phyloP scores from a whole-genome alignment of 257 asterid genomes.

The Salvia hispanica region DNA sequence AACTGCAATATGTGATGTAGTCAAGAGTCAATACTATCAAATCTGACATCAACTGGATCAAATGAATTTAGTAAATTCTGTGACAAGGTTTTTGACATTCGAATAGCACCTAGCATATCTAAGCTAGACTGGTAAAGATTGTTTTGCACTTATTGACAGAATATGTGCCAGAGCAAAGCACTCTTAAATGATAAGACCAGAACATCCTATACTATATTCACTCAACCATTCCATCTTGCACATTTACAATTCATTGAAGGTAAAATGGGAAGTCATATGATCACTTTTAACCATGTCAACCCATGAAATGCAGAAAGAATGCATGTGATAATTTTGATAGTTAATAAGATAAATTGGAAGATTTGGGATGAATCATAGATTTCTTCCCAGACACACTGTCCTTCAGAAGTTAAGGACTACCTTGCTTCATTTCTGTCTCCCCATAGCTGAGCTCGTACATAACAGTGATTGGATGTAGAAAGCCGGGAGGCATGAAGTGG shows the following conservation, averaged over 20 bases:
- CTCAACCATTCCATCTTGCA: slow-evolving; percentile 18
- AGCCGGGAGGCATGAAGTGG: slow-evolving; percentile 85
- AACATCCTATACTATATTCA: neutral
- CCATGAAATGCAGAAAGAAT: slow-evolving; percentile 10
- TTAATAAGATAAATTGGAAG: slow-evolving; percentile 22
- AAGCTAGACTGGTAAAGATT: slow-evolving; percentile 9
- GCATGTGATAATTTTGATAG: slow-evolving; percentile 18
- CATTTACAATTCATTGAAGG: slow-evolving; percentile 11
- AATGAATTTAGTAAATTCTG: neutral
- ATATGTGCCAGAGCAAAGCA: slow-evolving; percentile 9
- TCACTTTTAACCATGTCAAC: slow-evolving; percentile 22
- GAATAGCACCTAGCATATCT: slow-evolving; percentile 12
- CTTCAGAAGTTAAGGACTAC: slow-evolving; percentile 41
- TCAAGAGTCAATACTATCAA: slow-evolving; percentile 12
- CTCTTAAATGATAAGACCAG: slow-evolving; percentile 11
- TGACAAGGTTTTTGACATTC: slow-evolving; percentile 15
- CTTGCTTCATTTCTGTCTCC: slow-evolving; percentile 95
- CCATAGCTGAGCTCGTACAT: slow-evolving; percentile 86
- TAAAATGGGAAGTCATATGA: slow-evolving; percentile 6
- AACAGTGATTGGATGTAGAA: slow-evolving; percentile 76
- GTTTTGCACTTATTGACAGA: slow-evolving; percentile 4
- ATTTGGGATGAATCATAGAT: slow-evolving; percentile 12
- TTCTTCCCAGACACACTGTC: slow-evolving; percentile 6
- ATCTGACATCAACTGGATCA: slow-evolving; percentile 22
- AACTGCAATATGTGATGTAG: slow-evolving; percentile 53